phyloP scores from a whole-genome alignment of 768 basidiomycete species.

The Lentinula sp. region DNA sequence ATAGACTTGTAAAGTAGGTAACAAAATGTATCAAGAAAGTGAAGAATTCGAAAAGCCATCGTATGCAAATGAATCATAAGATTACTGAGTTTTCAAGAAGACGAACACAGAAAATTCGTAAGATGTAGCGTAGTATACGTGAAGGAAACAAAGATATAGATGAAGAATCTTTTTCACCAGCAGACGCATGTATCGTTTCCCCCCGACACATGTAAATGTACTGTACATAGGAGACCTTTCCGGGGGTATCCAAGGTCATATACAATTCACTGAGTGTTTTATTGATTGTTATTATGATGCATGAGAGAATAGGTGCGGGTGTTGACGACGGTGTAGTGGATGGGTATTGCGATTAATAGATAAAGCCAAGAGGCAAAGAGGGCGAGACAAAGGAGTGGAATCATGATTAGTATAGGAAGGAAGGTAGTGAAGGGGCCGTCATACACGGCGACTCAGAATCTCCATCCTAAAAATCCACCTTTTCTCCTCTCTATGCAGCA shows the following conservation, averaged over 20 bases:
- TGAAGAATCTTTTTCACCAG: background rate
- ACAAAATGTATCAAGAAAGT: background rate
- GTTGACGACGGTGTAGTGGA: slow-evolving; percentile 1
- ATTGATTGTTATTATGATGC: slow-evolving; percentile 6
- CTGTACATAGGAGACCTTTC: background rate
- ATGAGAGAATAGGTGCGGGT: slow-evolving; percentile 2
- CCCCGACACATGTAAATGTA: background rate
- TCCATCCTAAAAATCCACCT: slow-evolving; percentile 5
- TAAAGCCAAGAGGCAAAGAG: background rate
- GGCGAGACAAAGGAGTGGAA: background rate
- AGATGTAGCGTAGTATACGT: background rate
- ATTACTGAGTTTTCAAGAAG: background rate
- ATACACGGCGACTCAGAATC: background rate
- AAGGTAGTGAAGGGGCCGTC: slow-evolving; percentile 1
- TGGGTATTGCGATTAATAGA: slow-evolving; percentile 5
- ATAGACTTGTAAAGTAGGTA: background rate
- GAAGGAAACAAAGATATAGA: background rate
- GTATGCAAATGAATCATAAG: background rate
- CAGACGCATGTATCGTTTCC: background rate
- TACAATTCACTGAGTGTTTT: slow-evolving; percentile 2
- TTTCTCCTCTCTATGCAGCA: slow-evolving; percentile 15
- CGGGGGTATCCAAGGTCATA: slow-evolving; percentile 3
- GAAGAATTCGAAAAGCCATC: background rate
- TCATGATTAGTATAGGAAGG: background rate
- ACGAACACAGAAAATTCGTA: background rate